Conservation (phyloP, 345 rosid species). For the Linum tenue region DNA sequence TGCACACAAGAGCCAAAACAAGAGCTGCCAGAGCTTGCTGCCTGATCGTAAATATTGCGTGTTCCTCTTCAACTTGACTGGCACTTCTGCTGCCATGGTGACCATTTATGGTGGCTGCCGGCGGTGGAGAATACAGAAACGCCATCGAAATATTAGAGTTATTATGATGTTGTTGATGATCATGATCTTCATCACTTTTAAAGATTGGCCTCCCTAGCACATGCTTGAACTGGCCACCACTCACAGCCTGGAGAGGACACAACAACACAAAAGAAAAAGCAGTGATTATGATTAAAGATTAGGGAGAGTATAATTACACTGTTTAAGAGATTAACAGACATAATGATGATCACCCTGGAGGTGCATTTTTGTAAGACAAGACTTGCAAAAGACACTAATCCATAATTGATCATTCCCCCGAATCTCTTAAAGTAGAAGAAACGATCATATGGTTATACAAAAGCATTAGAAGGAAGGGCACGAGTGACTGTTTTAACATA, state of each 20-base stretch:
- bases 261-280: background rate
- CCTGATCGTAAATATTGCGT: constrained; percentile 38
- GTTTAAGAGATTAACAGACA: background rate
- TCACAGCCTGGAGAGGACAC: constrained; percentile 22
- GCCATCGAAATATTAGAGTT: constrained; percentile 40
- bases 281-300: background rate
- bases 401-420: background rate
- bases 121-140: constrained; percentile 34
- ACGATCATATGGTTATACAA: background rate
- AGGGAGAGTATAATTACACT: background rate
- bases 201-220: constrained; percentile 53
- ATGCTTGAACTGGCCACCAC: constrained; percentile 51
- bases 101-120: background rate
- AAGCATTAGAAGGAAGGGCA: background rate
- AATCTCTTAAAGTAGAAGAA: background rate
- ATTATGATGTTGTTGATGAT: background rate
- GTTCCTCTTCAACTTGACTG: constrained; percentile 8
- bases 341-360: background rate
- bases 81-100: background rate
- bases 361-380: background rate
- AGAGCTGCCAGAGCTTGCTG: constrained; percentile 50
- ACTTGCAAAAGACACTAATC: background rate
- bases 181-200: constrained; percentile 28
- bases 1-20: constrained; percentile 41
- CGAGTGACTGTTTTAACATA: background rate